Evolutionary conservation across 2,329 filamentous ascomycete species (phyloP), one percentile per base, ranked within the genome.

Genomic region (Claviceps monticola): DNA sequence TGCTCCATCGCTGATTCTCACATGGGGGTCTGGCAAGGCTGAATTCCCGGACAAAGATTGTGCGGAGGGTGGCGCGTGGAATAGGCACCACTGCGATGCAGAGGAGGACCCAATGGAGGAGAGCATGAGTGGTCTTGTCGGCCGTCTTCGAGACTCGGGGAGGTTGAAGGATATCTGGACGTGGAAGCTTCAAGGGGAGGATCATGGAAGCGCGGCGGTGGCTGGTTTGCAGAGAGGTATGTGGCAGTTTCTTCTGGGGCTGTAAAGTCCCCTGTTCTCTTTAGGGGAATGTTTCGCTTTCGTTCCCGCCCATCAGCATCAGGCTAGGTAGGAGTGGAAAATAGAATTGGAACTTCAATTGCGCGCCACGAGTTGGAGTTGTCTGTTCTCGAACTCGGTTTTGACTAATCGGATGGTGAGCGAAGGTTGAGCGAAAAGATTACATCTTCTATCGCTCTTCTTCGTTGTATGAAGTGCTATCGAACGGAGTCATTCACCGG

Each of bases 1-100:
- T 6, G 54, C 57, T 0, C 58, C 67, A 2, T 64, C 66, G 17
- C 50, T 71, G 8, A 61, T 65, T 8, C 59, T 68, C 17, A 65
- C 68, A 0, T 64, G 62, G 17, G 60, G 63, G 1, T 56, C 57
- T 14, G 19, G 49, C 0, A 50, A 60, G 4, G 64, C 69, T 68
- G 48, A 57, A 59, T 3, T 56, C 58, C 1, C 60, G 56, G 42
- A 53, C 52, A 23, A 57, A 0, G 67, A 70, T 45, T 54, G 60
- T 0, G 57, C 6, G 4, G 21, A 37, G 9, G 45, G 62, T 0
- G 63, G 65, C 3, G 51, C 59, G 2, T 70, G 65, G 54, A 52
- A 61, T 44, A 59, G 56, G 45, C 54, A 62, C n/a, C 56, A 59
- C 45, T 55, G 50, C 13, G 58, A 54, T 13, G 56, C 61, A 0